phyloP scores from a whole-genome alignment of 495 filamentous ascomycete species.

The Penicillium coprophilum region DNA sequence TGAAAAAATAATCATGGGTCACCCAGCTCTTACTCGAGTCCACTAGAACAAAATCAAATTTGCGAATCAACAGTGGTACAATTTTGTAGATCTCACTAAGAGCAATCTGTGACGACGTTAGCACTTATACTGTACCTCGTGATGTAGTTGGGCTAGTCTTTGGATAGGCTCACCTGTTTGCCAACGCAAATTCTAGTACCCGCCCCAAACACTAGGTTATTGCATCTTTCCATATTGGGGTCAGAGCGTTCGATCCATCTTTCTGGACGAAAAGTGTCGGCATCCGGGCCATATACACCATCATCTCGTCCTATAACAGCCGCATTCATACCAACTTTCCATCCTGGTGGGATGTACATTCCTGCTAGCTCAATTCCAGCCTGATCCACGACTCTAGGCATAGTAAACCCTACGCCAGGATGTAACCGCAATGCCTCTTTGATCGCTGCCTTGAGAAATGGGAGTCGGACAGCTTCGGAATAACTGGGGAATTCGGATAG shows the following conservation, averaged over 20 bases:
- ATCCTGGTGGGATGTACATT: neutral
- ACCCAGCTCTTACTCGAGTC: neutral
- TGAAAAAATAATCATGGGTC: neutral
- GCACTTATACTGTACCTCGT: constrained; percentile 1
- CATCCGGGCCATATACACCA: neutral
- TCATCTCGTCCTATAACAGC: neutral
- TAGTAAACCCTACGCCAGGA: neutral
- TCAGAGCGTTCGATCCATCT: neutral
- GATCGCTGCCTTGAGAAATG: neutral
- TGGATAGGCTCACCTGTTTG: neutral
- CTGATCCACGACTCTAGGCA: neutral
- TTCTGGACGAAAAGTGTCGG: neutral
- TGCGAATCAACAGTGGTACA: neutral
- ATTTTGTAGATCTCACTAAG: neutral
- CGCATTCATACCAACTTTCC: neutral
- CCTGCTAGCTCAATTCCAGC: neutral
- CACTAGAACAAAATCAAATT: constrained; percentile 1
- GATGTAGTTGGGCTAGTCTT: neutral
- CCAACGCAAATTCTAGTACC: neutral
- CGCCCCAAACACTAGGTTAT: neutral
- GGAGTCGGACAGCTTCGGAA: neutral
- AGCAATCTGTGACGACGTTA: neutral
- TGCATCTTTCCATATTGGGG: neutral
- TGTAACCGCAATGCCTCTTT: constrained; percentile 1
- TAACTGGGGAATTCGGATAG: neutral